phyloP scores from a whole-genome alignment of 208 protist genomes.

The Herpetomonas tarakana region DNA sequence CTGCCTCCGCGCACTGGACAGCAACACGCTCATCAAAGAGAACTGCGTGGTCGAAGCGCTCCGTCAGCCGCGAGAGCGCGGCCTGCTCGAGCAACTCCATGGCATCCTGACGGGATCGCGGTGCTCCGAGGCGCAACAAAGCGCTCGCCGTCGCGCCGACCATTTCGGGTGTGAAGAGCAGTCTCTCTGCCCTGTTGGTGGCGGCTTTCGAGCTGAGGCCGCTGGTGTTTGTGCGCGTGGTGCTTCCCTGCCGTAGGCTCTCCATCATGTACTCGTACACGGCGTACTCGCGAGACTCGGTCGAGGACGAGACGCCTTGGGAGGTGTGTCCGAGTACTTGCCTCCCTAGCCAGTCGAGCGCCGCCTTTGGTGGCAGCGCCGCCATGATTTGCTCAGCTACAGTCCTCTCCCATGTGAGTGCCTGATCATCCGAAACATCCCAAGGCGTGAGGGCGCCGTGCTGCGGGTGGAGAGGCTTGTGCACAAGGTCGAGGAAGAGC shows the following conservation, averaged over 20 bases:
- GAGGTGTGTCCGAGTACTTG: conserved; percentile 6
- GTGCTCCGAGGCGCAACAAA: conserved; percentile 25
- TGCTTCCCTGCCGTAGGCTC: neutral
- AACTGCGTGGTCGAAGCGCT: neutral
- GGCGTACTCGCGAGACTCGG: conserved; percentile 5
- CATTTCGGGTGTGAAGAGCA: conserved; percentile 23
- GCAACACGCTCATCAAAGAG: conserved; percentile 45
- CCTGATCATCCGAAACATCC: conserved; percentile 31
- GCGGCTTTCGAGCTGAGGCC: neutral
- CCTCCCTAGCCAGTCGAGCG: conserved; percentile 26
- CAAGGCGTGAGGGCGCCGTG: conserved; percentile 30
- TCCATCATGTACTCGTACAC: conserved; percentile 5
- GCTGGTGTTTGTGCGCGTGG: no score
- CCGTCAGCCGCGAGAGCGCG: conserved; percentile 27
- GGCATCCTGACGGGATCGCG: conserved; percentile 17
- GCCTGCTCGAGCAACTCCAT: conserved; percentile 36
- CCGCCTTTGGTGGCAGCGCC: conserved; percentile 12
- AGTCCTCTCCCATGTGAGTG: conserved; percentile 13
- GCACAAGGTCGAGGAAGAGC: conserved; percentile 47
- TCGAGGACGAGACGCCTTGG: neutral
- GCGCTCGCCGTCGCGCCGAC: conserved; percentile 31
- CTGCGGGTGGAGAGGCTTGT: conserved; percentile 54
- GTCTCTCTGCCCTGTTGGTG: conserved; percentile 14
- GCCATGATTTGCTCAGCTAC: conserved; percentile 32
- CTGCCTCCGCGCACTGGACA: conserved; percentile 56